phyloP scores from a whole-genome alignment of 2,329 filamentous ascomycete genomes.

The Trichophyton rubrum region DNA sequence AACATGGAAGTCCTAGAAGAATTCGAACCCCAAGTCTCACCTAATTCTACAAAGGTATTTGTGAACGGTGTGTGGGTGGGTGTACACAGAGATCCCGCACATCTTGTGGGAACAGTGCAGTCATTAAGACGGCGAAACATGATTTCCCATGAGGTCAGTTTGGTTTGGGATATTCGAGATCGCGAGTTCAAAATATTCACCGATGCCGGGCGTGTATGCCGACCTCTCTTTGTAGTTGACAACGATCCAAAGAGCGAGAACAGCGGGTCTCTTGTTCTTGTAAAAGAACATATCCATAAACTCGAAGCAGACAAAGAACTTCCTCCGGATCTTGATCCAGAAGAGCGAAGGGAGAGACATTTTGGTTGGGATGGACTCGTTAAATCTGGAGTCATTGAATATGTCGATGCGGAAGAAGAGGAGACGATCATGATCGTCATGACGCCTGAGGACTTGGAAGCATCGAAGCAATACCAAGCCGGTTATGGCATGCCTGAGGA shows the following conservation, averaged over 20 bases:
- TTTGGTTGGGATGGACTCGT: conserved; percentile 86
- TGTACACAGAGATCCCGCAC: conserved; percentile 76
- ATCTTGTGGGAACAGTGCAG: conserved; percentile 67
- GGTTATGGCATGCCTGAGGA: conserved; percentile 50
- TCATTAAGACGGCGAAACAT: conserved; percentile 67
- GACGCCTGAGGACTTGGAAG: conserved; percentile 88
- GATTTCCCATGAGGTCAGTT: conserved; percentile 82
- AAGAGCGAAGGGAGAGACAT: conserved; percentile 47
- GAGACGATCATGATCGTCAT: conserved; percentile 99
- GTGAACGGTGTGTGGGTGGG: conserved; percentile 98
- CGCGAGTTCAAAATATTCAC: conserved; percentile 98
- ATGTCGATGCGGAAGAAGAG: conserved; percentile 94
- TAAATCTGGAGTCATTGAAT: conserved; percentile 77
- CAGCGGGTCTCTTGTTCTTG: conserved; percentile 66
- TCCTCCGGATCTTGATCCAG: conserved; percentile 46
- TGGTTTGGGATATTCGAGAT: conserved; percentile 92
- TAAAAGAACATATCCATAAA: conserved; percentile 66
- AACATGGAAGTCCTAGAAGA: conserved; percentile 97
- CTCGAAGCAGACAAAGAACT: conserved; percentile 62
- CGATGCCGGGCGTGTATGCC: conserved; percentile 87
- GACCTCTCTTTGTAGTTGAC: conserved; percentile 86
- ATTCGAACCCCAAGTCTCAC: conserved; percentile 73
- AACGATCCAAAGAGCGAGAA: conserved; percentile 65
- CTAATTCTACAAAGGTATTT: conserved; percentile 93
- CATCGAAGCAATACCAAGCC: conserved; percentile 56